Conservation (phyloP, 768 basidiomycete genomes). For the Leucocoprinus leucothites region DNA sequence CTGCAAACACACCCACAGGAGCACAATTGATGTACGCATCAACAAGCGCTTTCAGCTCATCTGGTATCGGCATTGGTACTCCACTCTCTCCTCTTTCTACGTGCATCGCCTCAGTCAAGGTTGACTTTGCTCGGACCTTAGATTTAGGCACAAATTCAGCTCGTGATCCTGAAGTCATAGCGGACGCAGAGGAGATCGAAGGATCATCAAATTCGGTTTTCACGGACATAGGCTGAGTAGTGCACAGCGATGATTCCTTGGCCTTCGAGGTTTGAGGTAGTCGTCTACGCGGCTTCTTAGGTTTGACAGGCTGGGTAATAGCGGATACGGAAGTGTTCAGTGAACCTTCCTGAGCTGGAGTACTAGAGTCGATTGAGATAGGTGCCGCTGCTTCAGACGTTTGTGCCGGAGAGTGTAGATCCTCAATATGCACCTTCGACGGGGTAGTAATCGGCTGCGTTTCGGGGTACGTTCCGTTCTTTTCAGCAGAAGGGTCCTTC, state of each 20-base stretch:
- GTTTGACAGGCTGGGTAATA: neutral
- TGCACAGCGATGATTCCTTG: neutral
- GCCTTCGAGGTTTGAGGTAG: neutral
- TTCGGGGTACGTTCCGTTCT: too few relatives aligned
- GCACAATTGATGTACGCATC: slow-evolving; percentile 33
- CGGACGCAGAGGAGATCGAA: neutral
- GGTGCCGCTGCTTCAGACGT: too few relatives aligned
- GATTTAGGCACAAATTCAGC: neutral
- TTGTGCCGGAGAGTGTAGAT: too few relatives aligned
- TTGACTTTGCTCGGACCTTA: neutral
- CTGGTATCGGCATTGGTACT: slow-evolving; percentile 6
- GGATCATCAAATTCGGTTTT: neutral
- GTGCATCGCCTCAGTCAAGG: neutral
- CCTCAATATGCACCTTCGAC: too few relatives aligned
- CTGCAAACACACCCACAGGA: slow-evolving; percentile 40
- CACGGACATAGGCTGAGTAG: neutral
- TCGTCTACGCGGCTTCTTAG: neutral
- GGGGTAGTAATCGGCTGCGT: too few relatives aligned
- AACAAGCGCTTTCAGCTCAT: slow-evolving; percentile 39
- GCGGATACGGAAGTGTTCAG: neutral
- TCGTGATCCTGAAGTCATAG: neutral
- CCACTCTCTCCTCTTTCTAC: neutral
- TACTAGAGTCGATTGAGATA: too few relatives aligned
- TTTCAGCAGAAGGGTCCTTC: too few relatives aligned
- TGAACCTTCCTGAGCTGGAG: neutral